Base-by-base conservation (phyloP, 1,139 yeast genomes). In the Sporopachydermia cereana region DNA sequence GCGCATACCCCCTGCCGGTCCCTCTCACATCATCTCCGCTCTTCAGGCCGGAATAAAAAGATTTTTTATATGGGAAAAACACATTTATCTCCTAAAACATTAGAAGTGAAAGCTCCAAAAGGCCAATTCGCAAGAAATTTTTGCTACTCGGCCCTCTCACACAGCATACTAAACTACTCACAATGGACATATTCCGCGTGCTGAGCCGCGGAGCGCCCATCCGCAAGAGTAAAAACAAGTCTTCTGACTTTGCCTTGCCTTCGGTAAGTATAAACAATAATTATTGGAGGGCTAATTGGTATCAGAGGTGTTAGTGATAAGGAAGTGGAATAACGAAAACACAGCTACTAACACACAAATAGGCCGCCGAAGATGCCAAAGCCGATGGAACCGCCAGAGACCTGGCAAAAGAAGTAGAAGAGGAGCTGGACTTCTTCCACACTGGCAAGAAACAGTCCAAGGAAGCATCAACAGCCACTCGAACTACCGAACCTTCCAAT, bases 141-240 rank as follows among this genome's bases (percentile, higher is more conserved):
- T n/a, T n/a, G n/a, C n/a, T n/a, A n/a, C n/a, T n/a, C n/a, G n/a
- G n/a, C n/a, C n/a, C n/a, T n/a, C n/a, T n/a, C n/a, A n/a, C n/a
- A n/a, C n/a, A n/a, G n/a, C n/a, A n/a, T n/a, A n/a, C n/a, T n/a
- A n/a, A n/a, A n/a, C n/a, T n/a, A n/a, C 27, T 14, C 18, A 53
- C 22, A 18, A 89, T 91, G 98, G 98, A 91, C 66, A 82, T 89
- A 52, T 89, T 91, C 60, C 72, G 86, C 55, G 79, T 91, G 2
- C 71, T 91, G 44, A 72, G 88, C 1, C 70, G 96, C 58, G 97
- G 97, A 20, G 95, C 96, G 0, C 71, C 79, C 21, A 66, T 89
- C 45, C 79, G 77, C 58, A 78, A 79, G 58, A 62, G 71, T 36
- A 74, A 69, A 54, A 62, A 57, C 16, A 61, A 60, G 24, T 57